Percentiles rank a stretch among this genome's conserved stretches.
Conservation (phyloP, 2,329 filamentous ascomycete genomes). For the Aspergillus sp. region DNA sequence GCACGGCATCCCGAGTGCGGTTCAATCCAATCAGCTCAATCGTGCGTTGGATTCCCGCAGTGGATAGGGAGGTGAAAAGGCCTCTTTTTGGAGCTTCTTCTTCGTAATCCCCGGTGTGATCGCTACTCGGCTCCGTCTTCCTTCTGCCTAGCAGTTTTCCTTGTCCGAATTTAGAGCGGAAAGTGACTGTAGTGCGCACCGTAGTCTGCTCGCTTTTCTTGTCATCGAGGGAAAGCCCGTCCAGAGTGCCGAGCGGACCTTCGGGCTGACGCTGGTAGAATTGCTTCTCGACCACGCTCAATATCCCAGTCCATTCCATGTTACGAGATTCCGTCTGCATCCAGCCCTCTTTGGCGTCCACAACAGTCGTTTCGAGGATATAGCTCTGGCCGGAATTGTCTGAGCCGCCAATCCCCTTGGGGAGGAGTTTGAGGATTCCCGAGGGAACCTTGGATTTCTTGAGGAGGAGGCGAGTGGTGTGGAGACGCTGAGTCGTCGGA, state of each 20-base stretch:
- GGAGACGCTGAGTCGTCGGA: constrained; percentile 59
- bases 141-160: constrained; percentile 51
- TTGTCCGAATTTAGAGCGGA: constrained; percentile 63
- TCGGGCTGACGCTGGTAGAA: constrained; percentile 53
- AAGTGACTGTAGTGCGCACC: constrained; percentile 63
- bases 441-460: constrained; percentile 65
- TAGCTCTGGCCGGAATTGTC: constrained; percentile 62
- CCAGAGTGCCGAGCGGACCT: constrained; percentile 23
- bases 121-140: constrained; percentile 36
- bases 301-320: constrained; percentile 66
- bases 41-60: constrained; percentile 61
- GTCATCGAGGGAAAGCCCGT: constrained; percentile 40
- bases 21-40: constrained; percentile 65
- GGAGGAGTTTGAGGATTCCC: constrained; percentile 62
- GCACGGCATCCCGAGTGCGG: constrained; percentile 60
- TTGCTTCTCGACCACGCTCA: constrained; percentile 65
- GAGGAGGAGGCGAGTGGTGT: constrained; percentile 63
- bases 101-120: constrained; percentile 47
- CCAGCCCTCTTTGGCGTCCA: constrained; percentile 65
- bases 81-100: constrained; percentile 57
- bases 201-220: constrained; percentile 52
- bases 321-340: constrained; percentile 68
- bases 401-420: constrained; percentile 59
- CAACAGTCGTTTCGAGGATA: constrained; percentile 64
- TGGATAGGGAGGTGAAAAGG: constrained; percentile 62